These are phyloP conservation scores for Dryas octopetala DNA, from an alignment of 306 rosid genomes.

Conservation along the genomic window DNA sequence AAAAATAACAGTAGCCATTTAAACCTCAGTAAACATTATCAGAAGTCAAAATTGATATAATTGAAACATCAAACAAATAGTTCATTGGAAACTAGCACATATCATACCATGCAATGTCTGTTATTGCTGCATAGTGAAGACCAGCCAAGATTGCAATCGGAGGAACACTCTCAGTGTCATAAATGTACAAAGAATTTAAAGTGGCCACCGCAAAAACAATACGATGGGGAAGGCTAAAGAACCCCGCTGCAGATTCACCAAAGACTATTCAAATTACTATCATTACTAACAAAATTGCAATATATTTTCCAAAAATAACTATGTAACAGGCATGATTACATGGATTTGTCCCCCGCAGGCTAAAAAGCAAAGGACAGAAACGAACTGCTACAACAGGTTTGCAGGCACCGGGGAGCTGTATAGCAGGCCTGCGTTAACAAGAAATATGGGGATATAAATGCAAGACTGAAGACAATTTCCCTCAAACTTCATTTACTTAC, in stretches of 20 bases:
- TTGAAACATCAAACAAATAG: slow-evolving; percentile 21
- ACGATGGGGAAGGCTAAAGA: slow-evolving; percentile 88
- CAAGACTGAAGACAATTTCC: slow-evolving; percentile 20
- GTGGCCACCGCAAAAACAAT: slow-evolving; percentile 83
- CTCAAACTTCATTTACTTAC: slow-evolving; percentile 11
- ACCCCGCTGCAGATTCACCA: slow-evolving; percentile 54
- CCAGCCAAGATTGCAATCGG: slow-evolving; percentile 83
- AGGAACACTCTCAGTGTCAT: slow-evolving; percentile 73
- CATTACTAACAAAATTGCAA: slow-evolving; percentile 1
- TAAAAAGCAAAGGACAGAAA: slow-evolving; percentile 68
- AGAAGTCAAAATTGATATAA: slow-evolving; percentile 12
- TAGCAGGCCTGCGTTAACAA: slow-evolving; percentile 67
- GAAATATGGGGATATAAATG: slow-evolving; percentile 30
- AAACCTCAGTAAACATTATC: slow-evolving; percentile 7
- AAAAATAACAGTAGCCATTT: slow-evolving; percentile 27
- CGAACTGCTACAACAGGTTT: slow-evolving; percentile 87
- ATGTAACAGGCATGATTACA: slow-evolving; percentile 39
- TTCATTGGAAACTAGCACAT: slow-evolving; percentile 15
- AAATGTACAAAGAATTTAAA: slow-evolving; percentile 78
- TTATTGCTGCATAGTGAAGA: slow-evolving; percentile 90
- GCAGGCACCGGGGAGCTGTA: slow-evolving; percentile 85
- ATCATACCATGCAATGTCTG: slow-evolving; percentile 83
- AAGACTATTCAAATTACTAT: slow-evolving; percentile 16
- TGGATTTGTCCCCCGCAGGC: slow-evolving; percentile 60
- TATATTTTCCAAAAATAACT: slow-evolving; percentile 9